A percentile compares a stretch with the other conserved stretches of the same genome.
Evolutionary conservation across 2,329 filamentous ascomycete genomes (phyloP).

Genomic region (Ceratocystiopsis brevicomis): DNA sequence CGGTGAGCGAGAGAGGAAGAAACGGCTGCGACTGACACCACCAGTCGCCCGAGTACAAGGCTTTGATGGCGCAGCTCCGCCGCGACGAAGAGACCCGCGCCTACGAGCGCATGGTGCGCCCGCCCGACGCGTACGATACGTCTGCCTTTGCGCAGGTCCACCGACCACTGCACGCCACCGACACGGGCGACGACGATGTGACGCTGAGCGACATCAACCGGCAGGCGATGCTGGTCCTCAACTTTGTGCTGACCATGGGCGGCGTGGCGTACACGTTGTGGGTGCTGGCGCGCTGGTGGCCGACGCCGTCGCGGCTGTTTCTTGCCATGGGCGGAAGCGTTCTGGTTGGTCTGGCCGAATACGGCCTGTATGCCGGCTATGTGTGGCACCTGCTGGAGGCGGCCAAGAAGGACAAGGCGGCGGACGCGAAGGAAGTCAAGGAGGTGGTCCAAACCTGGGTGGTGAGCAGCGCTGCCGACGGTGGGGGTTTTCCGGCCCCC

Average conservation of each 20-base stretch:
- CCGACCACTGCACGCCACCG: slow-evolving; percentile 24
- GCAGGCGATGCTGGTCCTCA: slow-evolving; percentile 72
- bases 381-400: slow-evolving; percentile 51
- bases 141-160: slow-evolving; percentile 36
- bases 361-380: slow-evolving; percentile 59
- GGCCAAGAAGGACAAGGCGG: slow-evolving; percentile 40
- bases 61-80: slow-evolving; percentile 70
- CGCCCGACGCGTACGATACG: slow-evolving; percentile 27
- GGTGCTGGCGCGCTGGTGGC: slow-evolving; percentile 63
- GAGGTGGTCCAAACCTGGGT: slow-evolving; percentile 57
- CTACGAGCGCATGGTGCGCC: slow-evolving; percentile 65
- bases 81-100: slow-evolving; percentile 62
- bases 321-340: slow-evolving; percentile 52
- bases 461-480: slow-evolving; percentile 13
- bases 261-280: slow-evolving; percentile 62
- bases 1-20: background rate
- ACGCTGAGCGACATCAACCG: slow-evolving; percentile 57
- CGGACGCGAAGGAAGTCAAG: slow-evolving; percentile 42
- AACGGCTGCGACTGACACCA: background rate
- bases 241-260: slow-evolving; percentile 72
- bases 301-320: slow-evolving; percentile 47
- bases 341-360: slow-evolving; percentile 55
- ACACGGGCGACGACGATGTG: slow-evolving; percentile 40
- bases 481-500: too few relatives aligned
- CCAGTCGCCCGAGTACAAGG: slow-evolving; percentile 65